Conservation (phyloP, 768 basidiomycete species). For the Coprinellus micaceus region DNA sequence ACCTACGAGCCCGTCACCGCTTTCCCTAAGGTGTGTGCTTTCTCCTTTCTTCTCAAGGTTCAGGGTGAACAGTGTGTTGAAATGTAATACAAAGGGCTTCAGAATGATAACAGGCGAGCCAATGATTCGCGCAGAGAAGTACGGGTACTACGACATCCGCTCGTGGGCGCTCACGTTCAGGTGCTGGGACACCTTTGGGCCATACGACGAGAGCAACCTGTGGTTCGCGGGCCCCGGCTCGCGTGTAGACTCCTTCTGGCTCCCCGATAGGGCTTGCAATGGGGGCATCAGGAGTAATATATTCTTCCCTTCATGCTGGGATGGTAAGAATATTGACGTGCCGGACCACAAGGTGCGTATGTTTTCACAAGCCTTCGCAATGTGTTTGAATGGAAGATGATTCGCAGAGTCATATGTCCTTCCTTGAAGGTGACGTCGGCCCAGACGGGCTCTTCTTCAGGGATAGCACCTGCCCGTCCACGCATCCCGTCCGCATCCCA, state of each 20-base stretch:
- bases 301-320: conserved; percentile 9
- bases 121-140: neutral
- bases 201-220: neutral
- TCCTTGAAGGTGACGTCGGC: neutral
- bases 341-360: conserved; percentile 3
- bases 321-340: conserved; percentile 3
- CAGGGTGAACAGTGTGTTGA: no score
- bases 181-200: conserved; percentile 2
- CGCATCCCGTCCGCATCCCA: conserved; percentile 4
- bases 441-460: neutral
- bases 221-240: neutral
- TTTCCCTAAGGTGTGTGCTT: conserved; percentile 6
- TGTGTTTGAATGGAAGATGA: neutral
- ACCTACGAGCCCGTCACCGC: neutral
- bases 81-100: conserved; percentile 9
- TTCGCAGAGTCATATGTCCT: conserved; percentile 6
- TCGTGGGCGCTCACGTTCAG: conserved; percentile 4
- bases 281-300: conserved; percentile 9
- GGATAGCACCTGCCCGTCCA: conserved; percentile 1
- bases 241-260: neutral
- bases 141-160: neutral
- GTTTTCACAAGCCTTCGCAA: neutral
- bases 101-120: conserved; percentile 5
- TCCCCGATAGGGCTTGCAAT: neutral
- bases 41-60: no score